phyloP scores from a whole-genome alignment of 495 filamentous ascomycete genomes.

The Sordaria brevicollis region DNA sequence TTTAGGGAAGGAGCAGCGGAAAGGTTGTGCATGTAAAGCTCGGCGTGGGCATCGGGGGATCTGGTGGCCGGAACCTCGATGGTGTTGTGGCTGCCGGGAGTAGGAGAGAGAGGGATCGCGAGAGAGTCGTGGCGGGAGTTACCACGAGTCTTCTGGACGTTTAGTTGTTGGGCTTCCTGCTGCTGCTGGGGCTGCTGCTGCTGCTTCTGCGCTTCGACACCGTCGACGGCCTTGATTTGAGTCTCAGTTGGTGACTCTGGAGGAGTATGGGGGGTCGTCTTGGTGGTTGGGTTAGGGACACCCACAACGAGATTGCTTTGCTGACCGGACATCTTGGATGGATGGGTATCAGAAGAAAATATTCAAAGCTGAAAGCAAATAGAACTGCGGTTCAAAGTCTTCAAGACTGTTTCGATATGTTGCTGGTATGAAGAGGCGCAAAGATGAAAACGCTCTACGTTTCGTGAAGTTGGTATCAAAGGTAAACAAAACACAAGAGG shows the following conservation, averaged over 20 bases:
- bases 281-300: neutral
- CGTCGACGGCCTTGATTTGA: conserved; percentile 1
- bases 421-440: neutral
- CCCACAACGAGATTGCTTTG: neutral
- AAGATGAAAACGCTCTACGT: neutral
- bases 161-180: neutral
- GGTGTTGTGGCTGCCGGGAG: conserved; percentile 25
- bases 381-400: neutral
- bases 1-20: conserved; percentile 56
- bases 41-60: conserved; percentile 58
- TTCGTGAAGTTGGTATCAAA: neutral
- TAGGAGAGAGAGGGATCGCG: conserved; percentile 14
- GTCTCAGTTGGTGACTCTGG: neutral
- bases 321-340: neutral
- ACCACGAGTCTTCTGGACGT: neutral
- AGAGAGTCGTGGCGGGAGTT: conserved; percentile 6
- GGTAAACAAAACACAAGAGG: neutral
- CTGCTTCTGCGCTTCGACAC: neutral
- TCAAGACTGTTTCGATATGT: neutral
- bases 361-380: neutral
- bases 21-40: conserved; percentile 64
- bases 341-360: neutral
- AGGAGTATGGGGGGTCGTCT: neutral
- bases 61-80: conserved; percentile 65
- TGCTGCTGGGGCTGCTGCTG: neutral